Base-by-base conservation (phyloP, 2,329 filamentous ascomycete genomes). In the Knoxdaviesia proteae region DNA sequence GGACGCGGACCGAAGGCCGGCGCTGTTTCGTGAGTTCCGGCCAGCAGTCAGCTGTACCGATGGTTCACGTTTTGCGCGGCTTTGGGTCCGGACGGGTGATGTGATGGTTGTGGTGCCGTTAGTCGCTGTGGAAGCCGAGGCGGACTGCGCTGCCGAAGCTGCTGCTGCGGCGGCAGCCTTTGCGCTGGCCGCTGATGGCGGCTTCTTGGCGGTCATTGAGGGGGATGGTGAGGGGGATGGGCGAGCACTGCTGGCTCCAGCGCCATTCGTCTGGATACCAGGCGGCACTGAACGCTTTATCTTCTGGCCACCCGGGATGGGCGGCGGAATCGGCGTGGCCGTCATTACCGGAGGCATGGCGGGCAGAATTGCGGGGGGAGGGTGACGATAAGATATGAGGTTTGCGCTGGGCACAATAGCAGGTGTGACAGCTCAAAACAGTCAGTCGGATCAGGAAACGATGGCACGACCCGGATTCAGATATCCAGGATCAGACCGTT, bases 211-310 rank as follows among this genome's bases (percentile, higher is more conserved):
- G 7, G 76, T 61, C 51, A 75, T 59, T 49, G 64, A 71, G 5
- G 70, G 69, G 4, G 71, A 72, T 1, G 75, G 68, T 2, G 74
- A 78, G 3, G 69, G 69, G 6, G 70, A 73, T 2, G 75, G 68
- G 2, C 74, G 78, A 4, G 74, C 69, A 46, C 71, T 68, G 1
- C 70, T 68, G 30, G 71, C 59, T 48, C 63, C 62, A 46, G 63
- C 60, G 34, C 75, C 74, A 58, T 80, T 81, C 46, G 74, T 70
- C 55, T 80, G 77, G 45, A 80, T 71, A 38, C 74, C 69, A 39
- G 77, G 68, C 35, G 75, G 74, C 42, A 71, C 63, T 47, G 75
- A 76, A 34, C 78, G 76, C 61, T 84, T 84, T 49, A 73, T 68
- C 60, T 84, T 84, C 49, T 20, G 54, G 52, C 44, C 43, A n/a